phyloP scores from a whole-genome alignment of 192 early-diverging fungal genomes.

The Phycomyces nitens region DNA sequence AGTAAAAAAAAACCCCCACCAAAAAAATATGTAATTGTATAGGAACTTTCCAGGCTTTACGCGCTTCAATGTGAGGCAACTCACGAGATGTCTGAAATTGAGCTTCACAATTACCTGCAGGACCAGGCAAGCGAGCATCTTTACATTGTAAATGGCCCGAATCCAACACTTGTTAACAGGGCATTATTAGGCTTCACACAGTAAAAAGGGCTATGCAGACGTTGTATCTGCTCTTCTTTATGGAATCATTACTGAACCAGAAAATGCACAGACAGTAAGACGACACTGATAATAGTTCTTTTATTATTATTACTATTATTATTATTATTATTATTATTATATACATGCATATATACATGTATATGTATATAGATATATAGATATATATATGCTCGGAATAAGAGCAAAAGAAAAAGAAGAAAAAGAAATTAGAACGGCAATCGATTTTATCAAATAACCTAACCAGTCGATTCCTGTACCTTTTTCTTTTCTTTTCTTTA shows the following conservation, averaged over 20 bases:
- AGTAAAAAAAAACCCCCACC: too few species aligned
- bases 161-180: too few species aligned
- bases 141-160: too few species aligned
- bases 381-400: neutral
- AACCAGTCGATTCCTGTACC: too few species aligned
- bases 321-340: too few species aligned
- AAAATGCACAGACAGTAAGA: slow-evolving; percentile 35
- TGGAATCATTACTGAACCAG: slow-evolving; percentile 48
- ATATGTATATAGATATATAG: neutral
- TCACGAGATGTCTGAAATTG: slow-evolving; percentile 43
- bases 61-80: slow-evolving; percentile 11
- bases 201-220: slow-evolving; percentile 19
- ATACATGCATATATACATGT: neutral
- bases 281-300: neutral
- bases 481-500: too few species aligned
- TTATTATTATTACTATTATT: neutral
- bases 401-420: neutral
- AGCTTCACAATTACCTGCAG: slow-evolving; percentile 59
- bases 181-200: slow-evolving; percentile 16
- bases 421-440: neutral
- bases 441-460: too few species aligned
- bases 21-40: neutral
- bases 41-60: slow-evolving; percentile 25
- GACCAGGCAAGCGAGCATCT: slow-evolving; percentile 47
- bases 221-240: slow-evolving; percentile 58